Percentiles rank a stretch among this genome's conserved stretches.
These are phyloP conservation scores for Psidium friedrichsthalianum DNA, from an alignment of 345 rosid genomes.

Conservation along the genomic window DNA sequence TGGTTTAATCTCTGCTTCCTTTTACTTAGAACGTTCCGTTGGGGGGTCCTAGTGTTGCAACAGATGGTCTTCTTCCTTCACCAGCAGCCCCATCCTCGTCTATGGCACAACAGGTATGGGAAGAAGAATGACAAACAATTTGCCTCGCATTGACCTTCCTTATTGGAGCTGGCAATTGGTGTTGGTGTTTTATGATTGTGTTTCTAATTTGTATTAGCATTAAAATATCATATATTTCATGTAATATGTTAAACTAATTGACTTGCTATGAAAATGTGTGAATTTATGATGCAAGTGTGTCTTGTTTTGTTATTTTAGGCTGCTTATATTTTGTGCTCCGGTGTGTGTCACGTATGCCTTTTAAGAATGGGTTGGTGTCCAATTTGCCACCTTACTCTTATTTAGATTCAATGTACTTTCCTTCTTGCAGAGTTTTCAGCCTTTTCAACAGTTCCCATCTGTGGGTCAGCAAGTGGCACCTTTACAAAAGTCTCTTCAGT, in stretches of 20 bases:
- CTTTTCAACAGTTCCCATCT: conserved; percentile 30
- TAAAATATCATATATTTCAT: not conserved
- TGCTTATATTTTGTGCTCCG: not conserved
- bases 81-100: conserved; percentile 31
- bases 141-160: not conserved
- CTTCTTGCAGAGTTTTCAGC: conserved; percentile 26
- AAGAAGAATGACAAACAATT: not conserved
- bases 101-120: conserved; percentile 35
- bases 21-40: conserved; percentile 5
- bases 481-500: conserved; percentile 43
- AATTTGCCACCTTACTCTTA: not conserved
- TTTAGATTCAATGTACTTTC: not conserved
- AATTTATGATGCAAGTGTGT: not conserved
- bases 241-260: not conserved
- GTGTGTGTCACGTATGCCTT: not conserved
- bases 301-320: not conserved
- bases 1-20: not conserved
- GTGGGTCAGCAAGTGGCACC: conserved; percentile 54
- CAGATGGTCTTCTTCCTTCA: conserved; percentile 46
- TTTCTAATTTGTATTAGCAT: not conserved
- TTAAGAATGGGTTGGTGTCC: not conserved
- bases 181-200: not conserved
- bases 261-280: not conserved
- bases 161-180: not conserved
- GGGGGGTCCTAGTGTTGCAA: conserved; percentile 46